phyloP scores from a whole-genome alignment of 1,139 yeast genomes.

The Barnettozyma hawaiiensis region DNA sequence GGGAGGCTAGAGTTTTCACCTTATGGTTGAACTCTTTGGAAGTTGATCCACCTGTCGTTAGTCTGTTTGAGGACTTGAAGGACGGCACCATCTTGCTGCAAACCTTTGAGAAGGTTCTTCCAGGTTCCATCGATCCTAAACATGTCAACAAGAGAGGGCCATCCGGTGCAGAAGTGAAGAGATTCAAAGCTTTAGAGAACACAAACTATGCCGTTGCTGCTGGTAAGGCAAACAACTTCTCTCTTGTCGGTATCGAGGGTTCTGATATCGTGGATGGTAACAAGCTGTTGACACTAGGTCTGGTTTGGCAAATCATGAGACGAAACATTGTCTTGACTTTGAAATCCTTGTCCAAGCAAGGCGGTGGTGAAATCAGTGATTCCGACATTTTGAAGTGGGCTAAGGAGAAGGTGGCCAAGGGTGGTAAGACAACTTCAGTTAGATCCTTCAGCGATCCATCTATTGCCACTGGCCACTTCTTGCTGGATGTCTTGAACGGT shows the following conservation, averaged over 20 bases:
- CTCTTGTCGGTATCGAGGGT: slow-evolving; percentile 96
- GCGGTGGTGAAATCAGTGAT: slow-evolving; percentile 73
- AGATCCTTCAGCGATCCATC: slow-evolving; percentile 84
- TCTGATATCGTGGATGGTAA: slow-evolving; percentile 95
- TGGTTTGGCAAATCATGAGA: slow-evolving; percentile 99
- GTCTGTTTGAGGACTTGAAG: slow-evolving; percentile 87
- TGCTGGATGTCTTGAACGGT: slow-evolving; percentile 87
- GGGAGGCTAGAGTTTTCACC: slow-evolving; percentile 98
- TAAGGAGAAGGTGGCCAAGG: slow-evolving; percentile 73
- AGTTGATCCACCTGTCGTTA: slow-evolving; percentile 90
- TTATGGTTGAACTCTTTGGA: slow-evolving; percentile 95
- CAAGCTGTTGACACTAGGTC: slow-evolving; percentile 83
- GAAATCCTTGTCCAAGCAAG: slow-evolving; percentile 63
- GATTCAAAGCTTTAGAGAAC: slow-evolving; percentile 94
- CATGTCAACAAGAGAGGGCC: slow-evolving; percentile 80
- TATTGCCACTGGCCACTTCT: slow-evolving; percentile 69
- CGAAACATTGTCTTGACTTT: slow-evolving; percentile 86
- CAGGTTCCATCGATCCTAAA: slow-evolving; percentile 79
- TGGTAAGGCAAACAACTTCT: slow-evolving; percentile 87
- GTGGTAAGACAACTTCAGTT: slow-evolving; percentile 65
- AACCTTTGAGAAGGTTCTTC: slow-evolving; percentile 93
- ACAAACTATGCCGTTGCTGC: slow-evolving; percentile 94
- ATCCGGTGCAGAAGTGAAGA: slow-evolving; percentile 64
- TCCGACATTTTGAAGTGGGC: slow-evolving; percentile 92
- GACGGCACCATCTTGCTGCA: slow-evolving; percentile 87